phyloP scores from a whole-genome alignment of 148 eudicot species.

The Vaccinium darrowii region DNA sequence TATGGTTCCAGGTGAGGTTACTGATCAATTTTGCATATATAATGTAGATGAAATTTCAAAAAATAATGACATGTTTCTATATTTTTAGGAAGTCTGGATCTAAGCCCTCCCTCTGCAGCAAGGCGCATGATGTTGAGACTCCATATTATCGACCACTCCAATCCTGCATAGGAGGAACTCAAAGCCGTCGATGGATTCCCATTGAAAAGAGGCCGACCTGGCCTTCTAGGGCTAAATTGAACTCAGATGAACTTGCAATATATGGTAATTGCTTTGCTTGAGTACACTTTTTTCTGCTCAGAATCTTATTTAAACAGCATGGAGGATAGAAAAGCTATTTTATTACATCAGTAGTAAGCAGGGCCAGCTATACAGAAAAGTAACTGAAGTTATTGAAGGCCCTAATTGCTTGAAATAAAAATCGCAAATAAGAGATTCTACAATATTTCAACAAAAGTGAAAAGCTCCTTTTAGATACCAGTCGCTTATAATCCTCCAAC shows the following conservation, averaged over 20 bases:
- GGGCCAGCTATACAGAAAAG: neutral
- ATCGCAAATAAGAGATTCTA: neutral
- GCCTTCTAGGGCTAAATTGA: constrained; percentile 78
- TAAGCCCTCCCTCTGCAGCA: constrained; percentile 60
- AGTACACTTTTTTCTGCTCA: neutral
- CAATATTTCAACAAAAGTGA: neutral
- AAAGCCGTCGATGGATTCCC: constrained; percentile 80
- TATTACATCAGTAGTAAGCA: neutral
- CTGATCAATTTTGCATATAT: constrained; percentile 2
- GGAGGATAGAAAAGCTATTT: neutral
- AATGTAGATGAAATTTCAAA: neutral
- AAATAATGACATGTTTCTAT: neutral
- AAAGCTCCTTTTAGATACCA: neutral
- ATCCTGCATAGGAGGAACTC: constrained; percentile 86
- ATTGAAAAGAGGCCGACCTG: constrained; percentile 72
- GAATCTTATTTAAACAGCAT: constrained; percentile 2
- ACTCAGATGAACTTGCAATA: constrained; percentile 59
- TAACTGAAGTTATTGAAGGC: neutral
- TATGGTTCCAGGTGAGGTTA: constrained; percentile 68
- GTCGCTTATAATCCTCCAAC: neutral
- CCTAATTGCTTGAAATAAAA: neutral
- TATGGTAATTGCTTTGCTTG: constrained; percentile 49
- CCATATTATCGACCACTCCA: constrained; percentile 85
- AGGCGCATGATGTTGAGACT: constrained; percentile 76
- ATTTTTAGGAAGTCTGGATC: constrained; percentile 71